Evolutionary conservation across 306 rosid species (phyloP).

Genomic region (Carpinus viminea): DNA sequence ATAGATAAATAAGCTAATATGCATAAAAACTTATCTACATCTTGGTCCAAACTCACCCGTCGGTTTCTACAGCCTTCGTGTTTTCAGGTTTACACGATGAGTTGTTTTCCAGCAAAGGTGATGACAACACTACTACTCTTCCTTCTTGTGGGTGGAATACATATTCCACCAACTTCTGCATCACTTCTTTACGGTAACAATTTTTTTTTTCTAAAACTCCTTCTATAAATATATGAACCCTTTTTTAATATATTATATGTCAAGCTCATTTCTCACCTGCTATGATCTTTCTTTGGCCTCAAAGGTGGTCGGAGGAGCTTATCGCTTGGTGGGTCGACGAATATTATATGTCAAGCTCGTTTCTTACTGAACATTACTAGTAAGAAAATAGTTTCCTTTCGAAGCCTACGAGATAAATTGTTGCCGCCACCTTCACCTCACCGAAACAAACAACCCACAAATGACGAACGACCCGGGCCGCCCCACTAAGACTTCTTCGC

Average conservation of each 20-base stretch:
- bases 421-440: background rate
- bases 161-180: slow-evolving; percentile 8
- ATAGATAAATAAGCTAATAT: too few relatives aligned
- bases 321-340: background rate
- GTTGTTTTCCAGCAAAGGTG: slow-evolving; percentile 8
- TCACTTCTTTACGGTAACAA: background rate
- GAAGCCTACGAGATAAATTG: background rate
- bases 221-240: background rate
- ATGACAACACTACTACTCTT: background rate
- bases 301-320: background rate
- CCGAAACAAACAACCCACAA: too few relatives aligned
- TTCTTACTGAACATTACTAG: background rate
- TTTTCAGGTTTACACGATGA: slow-evolving; percentile 4
- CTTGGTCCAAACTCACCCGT: too few relatives aligned
- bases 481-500: too few relatives aligned
- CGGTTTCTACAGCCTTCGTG: background rate
- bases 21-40: too few relatives aligned
- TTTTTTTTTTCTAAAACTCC: too few relatives aligned
- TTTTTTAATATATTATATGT: too few relatives aligned
- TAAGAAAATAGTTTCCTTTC: background rate
- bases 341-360: too few relatives aligned
- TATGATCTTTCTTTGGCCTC: background rate
- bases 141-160: slow-evolving; percentile 8
- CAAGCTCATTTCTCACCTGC: background rate
- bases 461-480: too few relatives aligned